Base-by-base conservation (phyloP, 306 rosid species). In the Cotoneaster glaucophyllus region DNA sequence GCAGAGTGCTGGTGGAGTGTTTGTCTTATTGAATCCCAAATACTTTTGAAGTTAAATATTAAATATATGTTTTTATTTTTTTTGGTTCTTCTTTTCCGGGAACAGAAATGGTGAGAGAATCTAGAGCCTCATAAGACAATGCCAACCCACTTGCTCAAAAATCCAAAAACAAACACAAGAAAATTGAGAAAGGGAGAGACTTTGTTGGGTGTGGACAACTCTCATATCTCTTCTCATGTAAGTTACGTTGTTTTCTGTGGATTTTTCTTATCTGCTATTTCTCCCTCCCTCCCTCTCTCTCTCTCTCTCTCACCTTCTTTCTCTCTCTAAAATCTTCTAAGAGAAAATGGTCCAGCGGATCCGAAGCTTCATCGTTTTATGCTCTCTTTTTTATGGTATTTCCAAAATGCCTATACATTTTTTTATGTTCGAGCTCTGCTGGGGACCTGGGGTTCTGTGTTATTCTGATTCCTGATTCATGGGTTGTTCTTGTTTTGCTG, bases 321-420 rank as follows among this genome's bases (percentile, higher is more conserved):
- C 85, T 82, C 86, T 86, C 78, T 78, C 78, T 67, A 73, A 22
- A 80, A 86, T 89, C 92, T 86, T 80, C 85, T 78, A 80, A 61
- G 85, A 83, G 80, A 85, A 87, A 86, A 86, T 91, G 92, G 82
- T 85, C 87, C 87, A 84, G 85, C 81, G 82, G 94, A 87, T 87
- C 92, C 88, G 82, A 91, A 86, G 70, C 44, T 79, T 82, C 82
- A 82, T 67, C 79, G 78, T 82, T 87, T 43, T 83, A 83, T 79
- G 79, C 84, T 82, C 83, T 24, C 22, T n/a, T 28, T 52, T 82
- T 78, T 74, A 69, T 74, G 41, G 74, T 14, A 69, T 71, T 72
- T 44, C 39, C 48, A 44, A 32, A 76, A 77, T 73, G 79, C 54
- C 18, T 50, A 17, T 5, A 15, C 81, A 25, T 83, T n/a, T 81